Base-by-base conservation (phyloP, 305 asterid species). In the Vinca major region DNA sequence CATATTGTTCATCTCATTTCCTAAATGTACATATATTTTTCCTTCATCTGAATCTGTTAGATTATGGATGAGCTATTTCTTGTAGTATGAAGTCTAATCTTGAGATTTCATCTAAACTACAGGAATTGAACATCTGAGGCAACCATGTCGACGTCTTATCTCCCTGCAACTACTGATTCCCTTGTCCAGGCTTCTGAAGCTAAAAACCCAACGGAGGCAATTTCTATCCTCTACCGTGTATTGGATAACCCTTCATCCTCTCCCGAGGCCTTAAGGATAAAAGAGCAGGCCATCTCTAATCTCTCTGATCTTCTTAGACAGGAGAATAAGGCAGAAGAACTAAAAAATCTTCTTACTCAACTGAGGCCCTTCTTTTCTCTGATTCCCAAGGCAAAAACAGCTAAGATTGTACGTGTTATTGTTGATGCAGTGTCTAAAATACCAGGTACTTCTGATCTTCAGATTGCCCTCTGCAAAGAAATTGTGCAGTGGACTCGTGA, bases 321-420 rank as follows among this genome's bases (percentile, higher is more conserved):
- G 70, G 84, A 80, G 73, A 74, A 66, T 54, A 72, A 76, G 74
- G 82, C 80, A 4, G 80, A 74, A 64, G 84, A 80, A 52, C 80
- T 80, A 39, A 74, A 67, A 48, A 72, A 66, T 68, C 84, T 80
- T 39, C 67, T 80, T 20, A 73, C 75, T 55, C 77, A 77, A 73
- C 61, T 80, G 67, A 72, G 78, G 44, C 78, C 84, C 71, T 80
- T 80, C 78, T 80, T 80, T 62, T 77, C 82, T 21, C 66, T 80
- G 69, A 80, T 80, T 71, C 82, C 84, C 20, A 80, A 80, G 68
- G 84, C 84, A 36, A 80, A 80, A 66, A 80, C 82, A 19, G 82
- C 82, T 13, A 80, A 80, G 72, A 80, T 77, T 54, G 82, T 80
- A 39, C 78, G 81, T 16, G 82, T 71, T 39, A 66, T 80, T 71